A percentile compares a stretch with the other conserved stretches of the same genome.
phyloP scores from a whole-genome alignment of 345 rosid genomes.

The Iberis pinnata region DNA sequence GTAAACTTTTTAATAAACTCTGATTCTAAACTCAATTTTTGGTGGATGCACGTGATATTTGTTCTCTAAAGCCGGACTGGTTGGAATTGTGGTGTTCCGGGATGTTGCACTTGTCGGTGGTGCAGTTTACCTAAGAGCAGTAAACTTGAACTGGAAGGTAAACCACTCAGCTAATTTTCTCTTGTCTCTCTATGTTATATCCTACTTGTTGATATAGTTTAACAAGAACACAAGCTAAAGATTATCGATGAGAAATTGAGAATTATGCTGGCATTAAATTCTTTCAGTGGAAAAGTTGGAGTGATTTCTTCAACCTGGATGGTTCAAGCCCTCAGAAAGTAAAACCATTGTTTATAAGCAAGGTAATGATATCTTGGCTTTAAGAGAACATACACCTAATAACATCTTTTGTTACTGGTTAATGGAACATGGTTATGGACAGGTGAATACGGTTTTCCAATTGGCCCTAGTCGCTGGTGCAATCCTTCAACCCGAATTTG shows the following conservation, averaged over 20 bases:
- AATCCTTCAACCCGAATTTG: conserved; percentile 83
- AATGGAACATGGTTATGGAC: conserved; percentile 20
- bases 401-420: neutral
- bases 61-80: conserved; percentile 60
- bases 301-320: conserved; percentile 71
- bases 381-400: neutral
- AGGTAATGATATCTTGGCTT: conserved; percentile 39
- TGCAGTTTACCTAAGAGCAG: conserved; percentile 66
- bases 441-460: conserved; percentile 96
- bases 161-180: conserved; percentile 5
- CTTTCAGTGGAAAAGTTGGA: conserved; percentile 67
- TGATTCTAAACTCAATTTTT: conserved; percentile 3
- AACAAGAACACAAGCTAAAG: neutral
- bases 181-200: neutral
- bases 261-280: conserved; percentile 14
- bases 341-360: conserved; percentile 83
- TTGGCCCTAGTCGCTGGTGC: conserved; percentile 79
- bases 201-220: neutral
- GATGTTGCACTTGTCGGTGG: conserved; percentile 77
- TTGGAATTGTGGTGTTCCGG: conserved; percentile 63
- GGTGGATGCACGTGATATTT: conserved; percentile 19
- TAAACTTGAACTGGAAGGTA: conserved; percentile 74
- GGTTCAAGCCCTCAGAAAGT: conserved; percentile 67
- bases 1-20: neutral
- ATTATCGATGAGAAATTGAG: conserved; percentile 2